These are phyloP conservation scores for Scedosporium apiospermum DNA, from an alignment of 2,329 filamentous ascomycete species.

Conservation along the genomic window DNA sequence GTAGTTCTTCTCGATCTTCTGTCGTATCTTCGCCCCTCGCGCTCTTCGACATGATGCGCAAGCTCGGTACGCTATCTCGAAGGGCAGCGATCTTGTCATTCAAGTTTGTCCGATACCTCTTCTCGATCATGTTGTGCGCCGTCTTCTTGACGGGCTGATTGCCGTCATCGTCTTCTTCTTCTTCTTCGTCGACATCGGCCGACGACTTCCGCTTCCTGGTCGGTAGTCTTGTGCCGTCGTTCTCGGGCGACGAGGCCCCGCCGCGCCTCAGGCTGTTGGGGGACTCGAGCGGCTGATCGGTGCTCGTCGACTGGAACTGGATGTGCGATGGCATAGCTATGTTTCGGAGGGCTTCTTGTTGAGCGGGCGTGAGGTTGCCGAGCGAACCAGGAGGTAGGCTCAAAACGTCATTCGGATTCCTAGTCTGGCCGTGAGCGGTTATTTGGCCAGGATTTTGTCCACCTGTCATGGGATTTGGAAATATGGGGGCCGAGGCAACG, in stretches of 20 bases:
- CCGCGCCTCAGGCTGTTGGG: constrained; percentile 37
- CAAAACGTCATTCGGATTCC: background rate
- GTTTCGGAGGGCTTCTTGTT: constrained; percentile 51
- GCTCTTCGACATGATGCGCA: constrained; percentile 74
- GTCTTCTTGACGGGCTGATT: constrained; percentile 66
- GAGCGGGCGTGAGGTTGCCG: constrained; percentile 40
- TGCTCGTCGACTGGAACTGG: constrained; percentile 49
- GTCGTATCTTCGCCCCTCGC: constrained; percentile 57
- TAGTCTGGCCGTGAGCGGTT: background rate
- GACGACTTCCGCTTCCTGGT: constrained; percentile 63
- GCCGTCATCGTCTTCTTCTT: constrained; percentile 42
- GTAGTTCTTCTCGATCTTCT: constrained; percentile 68
- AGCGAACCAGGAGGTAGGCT: background rate
- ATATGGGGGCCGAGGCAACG: background rate
- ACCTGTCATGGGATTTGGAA: background rate
- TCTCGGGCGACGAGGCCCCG: constrained; percentile 52
- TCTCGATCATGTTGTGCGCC: constrained; percentile 97
- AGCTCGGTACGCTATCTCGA: constrained; percentile 81
- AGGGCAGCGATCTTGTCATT: constrained; percentile 95
- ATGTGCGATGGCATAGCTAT: constrained; percentile 57
- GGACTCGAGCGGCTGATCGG: constrained; percentile 49
- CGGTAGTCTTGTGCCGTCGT: constrained; percentile 26
- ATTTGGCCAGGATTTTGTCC: background rate
- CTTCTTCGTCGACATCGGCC: constrained; percentile 47
- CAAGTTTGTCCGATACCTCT: constrained; percentile 88